Conservation (phyloP, 345 rosid species). For the Bruguiera gymnorhiza region DNA sequence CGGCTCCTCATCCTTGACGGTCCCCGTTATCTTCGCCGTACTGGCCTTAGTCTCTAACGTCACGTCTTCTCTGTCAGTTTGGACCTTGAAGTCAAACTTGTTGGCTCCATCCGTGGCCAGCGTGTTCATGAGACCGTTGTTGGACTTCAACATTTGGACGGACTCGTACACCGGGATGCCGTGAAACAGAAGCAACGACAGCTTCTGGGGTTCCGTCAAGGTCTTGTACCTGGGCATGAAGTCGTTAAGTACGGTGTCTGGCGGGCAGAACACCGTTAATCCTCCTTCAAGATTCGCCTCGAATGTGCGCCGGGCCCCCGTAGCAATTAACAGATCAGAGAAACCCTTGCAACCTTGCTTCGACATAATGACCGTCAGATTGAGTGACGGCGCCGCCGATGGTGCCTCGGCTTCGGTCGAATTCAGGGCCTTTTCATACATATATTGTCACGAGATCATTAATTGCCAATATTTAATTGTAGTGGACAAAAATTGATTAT, state of each 20-base stretch:
- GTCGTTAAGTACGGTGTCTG: slow-evolving; percentile 19
- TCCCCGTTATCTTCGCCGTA: slow-evolving; percentile 28
- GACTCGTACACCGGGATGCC: slow-evolving; percentile 31
- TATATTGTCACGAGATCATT: not conserved
- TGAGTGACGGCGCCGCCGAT: slow-evolving; percentile 25
- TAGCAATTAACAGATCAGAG: slow-evolving; percentile 18
- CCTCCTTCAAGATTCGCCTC: slow-evolving; percentile 31
- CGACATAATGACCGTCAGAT: slow-evolving; percentile 23
- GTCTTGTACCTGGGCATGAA: slow-evolving; percentile 33
- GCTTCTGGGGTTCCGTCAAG: slow-evolving; percentile 18
- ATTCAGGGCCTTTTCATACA: slow-evolving; percentile 15
- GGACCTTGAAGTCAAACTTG: slow-evolving; percentile 30
- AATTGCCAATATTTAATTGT: too few species aligned
- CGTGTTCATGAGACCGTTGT: slow-evolving; percentile 28
- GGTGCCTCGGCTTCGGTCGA: slow-evolving; percentile 35
- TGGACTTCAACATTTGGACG: slow-evolving; percentile 26
- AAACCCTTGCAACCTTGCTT: slow-evolving; percentile 30
- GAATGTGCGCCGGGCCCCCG: slow-evolving; percentile 21
- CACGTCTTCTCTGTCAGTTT: slow-evolving; percentile 26
- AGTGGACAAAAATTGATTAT: too few species aligned
- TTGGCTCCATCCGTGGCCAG: slow-evolving; percentile 31
- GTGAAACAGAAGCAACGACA: slow-evolving; percentile 24
- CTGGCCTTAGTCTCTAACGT: slow-evolving; percentile 25
- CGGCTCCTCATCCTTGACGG: slow-evolving; percentile 34
- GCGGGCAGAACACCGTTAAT: slow-evolving; percentile 29